Base-by-base conservation (phyloP, 371 early-diverging fungal genomes). In the Apophysomyces elegans region DNA sequence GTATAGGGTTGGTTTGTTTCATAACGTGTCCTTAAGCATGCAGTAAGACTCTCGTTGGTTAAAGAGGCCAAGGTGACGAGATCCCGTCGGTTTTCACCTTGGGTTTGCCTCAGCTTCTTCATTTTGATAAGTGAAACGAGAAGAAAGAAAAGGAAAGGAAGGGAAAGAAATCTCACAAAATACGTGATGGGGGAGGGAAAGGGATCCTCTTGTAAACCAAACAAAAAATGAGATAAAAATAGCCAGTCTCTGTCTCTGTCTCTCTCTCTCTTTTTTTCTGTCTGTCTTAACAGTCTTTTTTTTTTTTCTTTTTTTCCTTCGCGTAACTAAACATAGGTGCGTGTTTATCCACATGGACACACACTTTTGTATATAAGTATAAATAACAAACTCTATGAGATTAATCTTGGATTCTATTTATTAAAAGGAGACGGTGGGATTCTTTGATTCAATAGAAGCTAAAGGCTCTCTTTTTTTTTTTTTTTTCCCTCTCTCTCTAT, bases 1-100 rank as follows among this genome's bases (percentile, higher is more conserved):
- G 92, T 89, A 66, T 89, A 91, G 54, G 83, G 68, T 44, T 73
- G 76, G 50, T 78, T 83, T 39, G 77, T 70, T 47, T 84, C 83
- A 64, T 86, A 85, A 8, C 74, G 70, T 67, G 66, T 66, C 59
- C 75, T 65, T 37, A 93, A 72, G 46, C 81, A 81, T 2, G 70
- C 57, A 13, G 84, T 72, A 64, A 90, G 65, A 41, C 68, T 70
- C 54, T 86, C 86, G 32, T 64, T 66, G 39, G 73, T 68, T n/a
- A 72, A 47, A 46, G 64, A 66, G 9, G 72, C 63, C 45, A 83
- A 59, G n/a, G 62, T 69, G 5, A 75, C 37, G 43, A 83, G 66
- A 64, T 83, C 81, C 5, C 54, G 54, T 21, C 54, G 54, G 21
- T n/a, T n/a, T 50, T 50, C 54, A 26, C 54, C 54, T n/a, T n/a